Base-by-base conservation (phyloP, 352 stramenopile species). In the Phytophthora lateralis region DNA sequence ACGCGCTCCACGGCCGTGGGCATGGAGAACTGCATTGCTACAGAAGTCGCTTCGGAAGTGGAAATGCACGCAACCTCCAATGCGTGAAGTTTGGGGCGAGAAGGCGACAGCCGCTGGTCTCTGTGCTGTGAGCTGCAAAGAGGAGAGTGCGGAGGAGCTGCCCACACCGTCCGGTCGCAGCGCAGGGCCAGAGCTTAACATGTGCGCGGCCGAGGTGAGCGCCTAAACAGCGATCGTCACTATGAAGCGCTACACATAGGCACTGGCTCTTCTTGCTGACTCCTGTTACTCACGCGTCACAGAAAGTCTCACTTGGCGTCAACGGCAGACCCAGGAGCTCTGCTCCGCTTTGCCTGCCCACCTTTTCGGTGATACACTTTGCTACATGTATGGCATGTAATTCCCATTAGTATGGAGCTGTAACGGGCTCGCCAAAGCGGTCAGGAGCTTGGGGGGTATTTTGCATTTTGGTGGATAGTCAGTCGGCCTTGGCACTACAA, bases 1-100 rank as follows among this genome's bases (percentile, higher is more conserved):
- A 88, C 78, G 42, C 75, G 73, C 73, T 85, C 76, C 30, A 87
- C 77, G 17, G 69, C 69, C 17, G 69, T 76, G n/a, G 69, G 63
- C 69, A 76, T 76, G 29, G 69, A 71, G 55, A 76, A 76, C 34
- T 74, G 69, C 69, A 76, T 76, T 0, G 39, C 20, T 34, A 39
- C 43, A 32, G 32, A 42, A 38, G 42, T 24, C 35, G 34, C 12
- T 5, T 29, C 26, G 39, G 54, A 66, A 70, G 55, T 59, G 48
- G 43, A 60, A 71, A 68, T 63, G 57, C 52, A 12, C 20, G 41
- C 21, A 48, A 53, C 34, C 18, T 30, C 1, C 45, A 59, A 24
- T 21, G 53, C 54, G 49, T 54, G 2, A n/a, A 17, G 26, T 6
- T 65, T 46, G 14, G 27, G 29, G 27, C 51, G 26, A 48, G 21